Evolutionary conservation across 2,329 filamentous ascomycete genomes (phyloP), one percentile per base, ranked within the genome.

Genomic region (Fragosphaeria purpurea): DNA sequence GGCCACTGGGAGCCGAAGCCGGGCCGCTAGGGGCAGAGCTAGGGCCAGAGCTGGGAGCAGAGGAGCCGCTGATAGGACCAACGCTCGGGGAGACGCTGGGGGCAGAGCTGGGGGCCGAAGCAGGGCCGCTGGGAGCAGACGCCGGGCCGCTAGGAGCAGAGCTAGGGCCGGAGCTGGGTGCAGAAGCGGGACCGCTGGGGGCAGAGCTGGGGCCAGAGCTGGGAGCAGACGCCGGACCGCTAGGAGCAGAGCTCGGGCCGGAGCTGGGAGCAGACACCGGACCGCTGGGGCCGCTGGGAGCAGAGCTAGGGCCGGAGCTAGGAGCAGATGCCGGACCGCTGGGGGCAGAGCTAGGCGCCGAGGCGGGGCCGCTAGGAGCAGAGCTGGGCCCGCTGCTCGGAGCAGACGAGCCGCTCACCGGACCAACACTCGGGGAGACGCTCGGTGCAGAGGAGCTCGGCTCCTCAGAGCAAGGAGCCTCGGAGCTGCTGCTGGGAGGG

Each of bases 161-260:
- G 22, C 22, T 22, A 22, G 22, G 32, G 8, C 31, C 41, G 11
- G 41, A 44, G 47, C 41, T 44, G 12, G 46, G 9, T 5, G 12
- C 39, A 12, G 39, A 41, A 11, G 32, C 33, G n/a, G 40, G 11
- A 13, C 31, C 30, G 46, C 47, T 57, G 34, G 59, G 32, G n/a
- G 38, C 46, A 13, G 45, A 59, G 46, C 56, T 51, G 37, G 57
- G 47, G 53, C 51, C 9, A 34, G 54, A 13, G 47, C 48, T 50
- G 31, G 52, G 41, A 7, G 44, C 39, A 22, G 44, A 35, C 7
- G 33, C 13, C 7, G 41, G 10, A 31, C 9, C 6, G 6, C 8
- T 34, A 46, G 32, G 34, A 13, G 12, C 45, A 11, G 11, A n/a
- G 37, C n/a, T 37, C 4, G 44, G 33, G 33, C 33, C 34, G 35